phyloP scores from a whole-genome alignment of 2,329 filamentous ascomycete species.

The Colletotrichum agaves region DNA sequence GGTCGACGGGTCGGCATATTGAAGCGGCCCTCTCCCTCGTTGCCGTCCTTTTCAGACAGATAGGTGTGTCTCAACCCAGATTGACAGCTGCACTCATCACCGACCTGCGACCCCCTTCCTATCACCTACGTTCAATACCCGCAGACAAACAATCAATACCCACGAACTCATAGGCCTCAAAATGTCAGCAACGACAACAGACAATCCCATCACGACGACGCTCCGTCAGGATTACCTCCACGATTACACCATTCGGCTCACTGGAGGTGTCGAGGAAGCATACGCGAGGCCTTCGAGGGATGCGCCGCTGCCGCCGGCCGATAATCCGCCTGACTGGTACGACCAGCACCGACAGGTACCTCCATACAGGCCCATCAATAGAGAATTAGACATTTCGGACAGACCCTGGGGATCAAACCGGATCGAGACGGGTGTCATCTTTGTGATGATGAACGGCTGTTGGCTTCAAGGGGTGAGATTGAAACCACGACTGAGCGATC shows the following conservation, averaged over 20 bases:
- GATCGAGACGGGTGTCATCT: conserved; percentile 40
- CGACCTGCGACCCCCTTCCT: too few relatives aligned
- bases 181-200: conserved; percentile 30
- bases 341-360: conserved; percentile 41
- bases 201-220: conserved; percentile 22
- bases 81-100: neutral
- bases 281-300: conserved; percentile 26
- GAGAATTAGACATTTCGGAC: conserved; percentile 37
- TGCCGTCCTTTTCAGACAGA: conserved; percentile 1
- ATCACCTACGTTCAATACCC: neutral
- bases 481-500: neutral
- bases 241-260: conserved; percentile 34
- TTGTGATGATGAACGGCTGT: conserved; percentile 42
- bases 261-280: conserved; percentile 29
- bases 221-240: conserved; percentile 29
- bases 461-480: conserved; percentile 32
- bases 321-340: conserved; percentile 39
- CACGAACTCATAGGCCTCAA: neutral
- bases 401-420: conserved; percentile 37
- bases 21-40: conserved; percentile 13
- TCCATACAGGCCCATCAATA: conserved; percentile 40
- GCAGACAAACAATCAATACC: neutral
- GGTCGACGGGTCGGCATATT: conserved; percentile 30
- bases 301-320: conserved; percentile 16
- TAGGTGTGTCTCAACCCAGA: neutral